phyloP scores from a whole-genome alignment of 805 yeast genomes.

The Candida nemodendra region DNA sequence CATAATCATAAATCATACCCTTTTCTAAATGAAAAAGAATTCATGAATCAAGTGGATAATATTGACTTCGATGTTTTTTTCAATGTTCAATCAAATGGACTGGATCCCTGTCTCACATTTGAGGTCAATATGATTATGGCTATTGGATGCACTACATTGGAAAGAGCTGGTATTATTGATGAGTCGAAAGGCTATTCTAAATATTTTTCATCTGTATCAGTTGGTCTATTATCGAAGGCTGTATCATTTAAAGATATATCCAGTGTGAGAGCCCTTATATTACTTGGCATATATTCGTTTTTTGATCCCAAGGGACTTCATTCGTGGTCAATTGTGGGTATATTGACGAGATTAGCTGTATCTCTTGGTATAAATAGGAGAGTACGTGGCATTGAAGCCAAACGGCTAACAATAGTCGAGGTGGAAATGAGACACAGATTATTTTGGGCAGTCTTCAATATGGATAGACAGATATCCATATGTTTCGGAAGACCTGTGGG shows the following conservation, averaged over 20 bases:
- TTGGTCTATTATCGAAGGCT: slow-evolving; percentile 38
- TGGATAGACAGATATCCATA: slow-evolving; percentile 29
- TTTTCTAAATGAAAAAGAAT: slow-evolving; percentile 39
- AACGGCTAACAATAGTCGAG: slow-evolving; percentile 32
- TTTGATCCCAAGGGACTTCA: slow-evolving; percentile 49
- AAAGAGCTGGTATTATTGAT: slow-evolving; percentile 37
- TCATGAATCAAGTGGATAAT: slow-evolving; percentile 30
- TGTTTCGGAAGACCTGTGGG: slow-evolving; percentile 29
- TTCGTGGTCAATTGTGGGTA: slow-evolving; percentile 53
- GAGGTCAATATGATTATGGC: slow-evolving; percentile 54
- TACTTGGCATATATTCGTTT: slow-evolving; percentile 49
- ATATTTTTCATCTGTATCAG: slow-evolving; percentile 40
- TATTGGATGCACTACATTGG: slow-evolving; percentile 52
- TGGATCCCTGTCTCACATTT: slow-evolving; percentile 36
- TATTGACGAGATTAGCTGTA: slow-evolving; percentile 43
- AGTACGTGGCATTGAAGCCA: slow-evolving; percentile 28
- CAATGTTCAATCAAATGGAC: slow-evolving; percentile 7
- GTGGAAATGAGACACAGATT: slow-evolving; percentile 43
- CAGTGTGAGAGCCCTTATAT: slow-evolving; percentile 40
- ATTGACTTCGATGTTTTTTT: slow-evolving; percentile 23
- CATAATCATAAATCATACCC: slow-evolving; percentile 46
- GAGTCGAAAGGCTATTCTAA: slow-evolving; percentile 39
- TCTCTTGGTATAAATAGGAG: slow-evolving; percentile 47
- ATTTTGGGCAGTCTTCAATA: slow-evolving; percentile 30
- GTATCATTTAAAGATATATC: slow-evolving; percentile 40